A percentile compares a stretch with the other conserved stretches of the same genome.
Conservation (phyloP, 306 rosid species). For the Phaseolus lunatus region DNA sequence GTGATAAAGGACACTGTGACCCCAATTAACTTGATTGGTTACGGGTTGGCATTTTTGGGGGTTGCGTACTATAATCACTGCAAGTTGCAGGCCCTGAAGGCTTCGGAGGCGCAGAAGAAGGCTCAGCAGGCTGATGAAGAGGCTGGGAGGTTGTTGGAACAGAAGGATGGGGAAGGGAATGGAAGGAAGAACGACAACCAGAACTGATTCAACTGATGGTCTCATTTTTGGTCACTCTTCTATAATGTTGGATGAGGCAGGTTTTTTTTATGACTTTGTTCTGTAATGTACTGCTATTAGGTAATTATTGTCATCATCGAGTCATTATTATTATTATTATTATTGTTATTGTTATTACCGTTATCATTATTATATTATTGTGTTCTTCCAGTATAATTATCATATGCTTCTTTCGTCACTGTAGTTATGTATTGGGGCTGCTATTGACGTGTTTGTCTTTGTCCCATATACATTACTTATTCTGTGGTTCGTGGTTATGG, state of each 20-base stretch:
- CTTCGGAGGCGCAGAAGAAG: constrained; percentile 90
- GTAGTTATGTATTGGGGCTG: constrained; percentile 36
- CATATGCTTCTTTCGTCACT: neutral
- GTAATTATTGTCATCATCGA: constrained; percentile 36
- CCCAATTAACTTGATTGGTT: constrained; percentile 80
- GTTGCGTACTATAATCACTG: constrained; percentile 91
- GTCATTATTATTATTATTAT: neutral
- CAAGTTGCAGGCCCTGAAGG: constrained; percentile 91
- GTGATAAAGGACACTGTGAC: constrained; percentile 95
- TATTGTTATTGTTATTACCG: neutral
- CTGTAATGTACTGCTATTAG: constrained; percentile 34
- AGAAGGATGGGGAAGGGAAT: constrained; percentile 63
- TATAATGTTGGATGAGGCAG: constrained; percentile 41
- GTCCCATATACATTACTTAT: constrained; percentile 30
- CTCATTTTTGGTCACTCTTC: constrained; percentile 42
- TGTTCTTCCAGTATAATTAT: constrained; percentile 15
- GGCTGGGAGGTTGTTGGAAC: constrained; percentile 89
- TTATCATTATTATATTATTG: constrained; percentile 12
- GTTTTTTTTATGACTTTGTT: constrained; percentile 48
- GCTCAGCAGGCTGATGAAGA: constrained; percentile 82
- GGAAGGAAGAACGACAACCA: constrained; percentile 75
- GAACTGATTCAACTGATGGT: constrained; percentile 55
- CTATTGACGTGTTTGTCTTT: constrained; percentile 20
- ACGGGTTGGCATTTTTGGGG: constrained; percentile 84
- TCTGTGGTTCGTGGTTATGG: constrained; percentile 21